Percentiles rank a stretch among this genome's conserved stretches.
Evolutionary conservation across 176 grass and related monocot species (phyloP).

Genomic region (Thalia dealbata): DNA sequence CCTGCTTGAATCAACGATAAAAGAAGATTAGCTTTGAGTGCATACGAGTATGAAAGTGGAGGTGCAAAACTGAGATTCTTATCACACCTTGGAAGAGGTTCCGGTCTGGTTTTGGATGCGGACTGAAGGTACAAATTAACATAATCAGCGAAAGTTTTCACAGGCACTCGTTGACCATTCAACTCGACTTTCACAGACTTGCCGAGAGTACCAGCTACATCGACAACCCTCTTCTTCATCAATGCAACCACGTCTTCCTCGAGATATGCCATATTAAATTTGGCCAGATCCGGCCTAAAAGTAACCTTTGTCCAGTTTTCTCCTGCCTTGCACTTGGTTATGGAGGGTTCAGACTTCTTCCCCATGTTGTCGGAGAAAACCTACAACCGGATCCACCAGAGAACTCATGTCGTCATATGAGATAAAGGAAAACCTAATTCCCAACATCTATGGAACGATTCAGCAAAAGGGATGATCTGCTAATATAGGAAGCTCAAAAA

Average conservation of each 20-base stretch:
- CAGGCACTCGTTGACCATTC: conserved; percentile 47
- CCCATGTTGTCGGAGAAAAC: conserved; percentile 79
- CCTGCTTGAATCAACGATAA: conserved; percentile 21
- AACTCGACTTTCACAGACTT: conserved; percentile 82
- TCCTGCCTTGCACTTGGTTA: conserved; percentile 55
- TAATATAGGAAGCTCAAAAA: background rate
- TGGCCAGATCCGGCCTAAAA: conserved; percentile 75
- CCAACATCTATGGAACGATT: background rate
- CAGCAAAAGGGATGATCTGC: too few species aligned
- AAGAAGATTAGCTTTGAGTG: background rate
- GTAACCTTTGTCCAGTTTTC: conserved; percentile 89
- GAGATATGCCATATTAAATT: conserved; percentile 69
- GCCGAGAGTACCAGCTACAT: conserved; percentile 72
- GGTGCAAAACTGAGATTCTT: background rate
- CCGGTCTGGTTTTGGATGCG: conserved; percentile 21
- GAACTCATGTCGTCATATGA: background rate
- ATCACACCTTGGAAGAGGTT: conserved; percentile 29
- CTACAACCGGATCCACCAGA: conserved; percentile 16
- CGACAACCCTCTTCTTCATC: conserved; percentile 87
- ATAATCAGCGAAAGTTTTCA: conserved; percentile 55
- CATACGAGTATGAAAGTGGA: background rate
- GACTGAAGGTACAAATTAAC: conserved; percentile 52
- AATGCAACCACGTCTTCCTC: conserved; percentile 81
- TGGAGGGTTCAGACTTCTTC: conserved; percentile 56
- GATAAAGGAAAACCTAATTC: background rate